Evolutionary conservation across 495 filamentous ascomycete species (phyloP).

Genomic region (Talaromyces proteolyticus): DNA sequence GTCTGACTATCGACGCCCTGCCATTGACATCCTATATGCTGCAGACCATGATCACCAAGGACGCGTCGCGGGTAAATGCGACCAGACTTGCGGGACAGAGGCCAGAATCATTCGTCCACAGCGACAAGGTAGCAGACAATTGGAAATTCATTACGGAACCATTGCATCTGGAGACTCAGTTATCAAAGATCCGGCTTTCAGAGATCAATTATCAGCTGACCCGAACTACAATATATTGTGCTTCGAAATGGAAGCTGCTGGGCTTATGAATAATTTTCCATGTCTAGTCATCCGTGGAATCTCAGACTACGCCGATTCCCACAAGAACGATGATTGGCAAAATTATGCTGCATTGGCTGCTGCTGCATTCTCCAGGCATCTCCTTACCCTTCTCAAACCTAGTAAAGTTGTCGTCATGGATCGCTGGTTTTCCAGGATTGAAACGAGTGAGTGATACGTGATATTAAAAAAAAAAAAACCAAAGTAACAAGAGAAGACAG

Average conservation of each 20-base stretch:
- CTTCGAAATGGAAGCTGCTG: constrained; percentile 35
- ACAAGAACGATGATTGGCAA: constrained; percentile 25
- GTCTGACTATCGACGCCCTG: not conserved
- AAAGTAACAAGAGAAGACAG: not conserved
- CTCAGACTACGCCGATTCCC: constrained; percentile 27
- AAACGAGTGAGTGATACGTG: not conserved
- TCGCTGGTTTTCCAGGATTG: not conserved
- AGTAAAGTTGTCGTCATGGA: not conserved
- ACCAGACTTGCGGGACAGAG: constrained; percentile 2
- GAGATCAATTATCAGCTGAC: constrained; percentile 3
- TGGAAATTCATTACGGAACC: constrained; percentile 17
- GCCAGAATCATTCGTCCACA: not conserved
- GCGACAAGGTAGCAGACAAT: not conserved
- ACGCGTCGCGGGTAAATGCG: not conserved
- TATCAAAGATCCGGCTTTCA: constrained; percentile 12
- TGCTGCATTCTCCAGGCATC: constrained; percentile 17
- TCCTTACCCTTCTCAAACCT: constrained; percentile 11
- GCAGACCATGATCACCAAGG: constrained; percentile 8
- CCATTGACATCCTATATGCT: constrained; percentile 13
- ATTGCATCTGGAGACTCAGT: constrained; percentile 23
- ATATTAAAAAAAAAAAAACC: too few relatives aligned
- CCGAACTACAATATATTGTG: constrained; percentile 13
- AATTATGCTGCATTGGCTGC: constrained; percentile 20
- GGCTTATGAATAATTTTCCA: constrained; percentile 18
- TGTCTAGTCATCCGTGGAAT: constrained; percentile 27